A percentile compares a stretch with the other conserved stretches of the same genome.
phyloP scores from a whole-genome alignment of 2,329 filamentous ascomycete species.

The Berkeleyomyces rouxiae region DNA sequence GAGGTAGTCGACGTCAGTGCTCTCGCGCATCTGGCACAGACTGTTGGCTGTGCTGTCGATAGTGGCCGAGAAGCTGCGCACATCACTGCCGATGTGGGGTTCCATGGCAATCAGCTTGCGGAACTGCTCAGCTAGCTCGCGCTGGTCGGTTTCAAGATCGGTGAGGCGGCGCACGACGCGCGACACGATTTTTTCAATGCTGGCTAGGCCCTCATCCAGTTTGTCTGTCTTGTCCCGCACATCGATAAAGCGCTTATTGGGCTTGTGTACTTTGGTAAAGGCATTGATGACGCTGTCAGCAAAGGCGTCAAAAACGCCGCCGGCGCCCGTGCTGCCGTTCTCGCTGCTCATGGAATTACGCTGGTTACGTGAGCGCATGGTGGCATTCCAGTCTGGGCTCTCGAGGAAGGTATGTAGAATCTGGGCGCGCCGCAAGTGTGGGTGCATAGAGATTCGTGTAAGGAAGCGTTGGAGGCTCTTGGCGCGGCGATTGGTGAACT shows the following conservation, averaged over 20 bases:
- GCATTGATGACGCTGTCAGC: conserved; percentile 94
- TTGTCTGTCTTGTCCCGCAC: conserved; percentile 86
- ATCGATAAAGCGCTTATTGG: conserved; percentile 86
- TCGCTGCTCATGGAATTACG: conserved; percentile 40
- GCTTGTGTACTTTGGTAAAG: conserved; percentile 90
- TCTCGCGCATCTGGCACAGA: conserved; percentile 66
- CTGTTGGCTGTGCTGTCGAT: conserved; percentile 70
- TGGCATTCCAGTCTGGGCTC: conserved; percentile 87
- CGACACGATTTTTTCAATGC: conserved; percentile 91
- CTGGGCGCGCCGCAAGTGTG: conserved; percentile 65
- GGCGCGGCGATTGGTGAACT: conserved; percentile 78
- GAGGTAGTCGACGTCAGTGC: conserved; percentile 91
- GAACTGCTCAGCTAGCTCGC: conserved; percentile 84
- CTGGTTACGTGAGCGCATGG: conserved; percentile 64
- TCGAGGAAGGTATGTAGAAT: conserved; percentile 85
- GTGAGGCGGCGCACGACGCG: conserved; percentile 74
- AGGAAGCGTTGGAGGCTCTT: conserved; percentile 88
- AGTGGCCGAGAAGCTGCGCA: conserved; percentile 73
- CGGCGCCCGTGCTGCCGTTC: conserved; percentile 22
- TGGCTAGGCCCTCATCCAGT: conserved; percentile 78
- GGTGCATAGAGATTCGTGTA: conserved; percentile 70
- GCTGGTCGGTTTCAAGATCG: conserved; percentile 76
- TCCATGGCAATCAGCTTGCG: conserved; percentile 83
- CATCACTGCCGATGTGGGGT: conserved; percentile 63
- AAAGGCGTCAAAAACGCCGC: conserved; percentile 82